Base-by-base conservation (phyloP, 2,329 filamentous ascomycete species). In the Periconia sp. region DNA sequence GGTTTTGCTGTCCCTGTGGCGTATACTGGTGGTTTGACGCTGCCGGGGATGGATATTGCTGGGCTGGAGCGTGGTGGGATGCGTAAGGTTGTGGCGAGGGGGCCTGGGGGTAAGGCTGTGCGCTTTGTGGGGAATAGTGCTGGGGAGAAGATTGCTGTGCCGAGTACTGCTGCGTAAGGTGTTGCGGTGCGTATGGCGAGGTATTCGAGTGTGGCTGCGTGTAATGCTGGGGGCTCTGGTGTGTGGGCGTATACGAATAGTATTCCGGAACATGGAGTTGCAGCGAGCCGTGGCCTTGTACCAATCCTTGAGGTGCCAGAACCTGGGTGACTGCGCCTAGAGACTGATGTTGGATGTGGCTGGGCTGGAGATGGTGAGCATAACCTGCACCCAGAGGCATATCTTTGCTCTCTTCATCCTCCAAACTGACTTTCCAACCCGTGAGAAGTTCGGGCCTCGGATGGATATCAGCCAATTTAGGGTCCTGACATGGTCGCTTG, bases 391-490 rank as follows among this genome's bases (percentile, higher is more conserved):
- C 53, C 7, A 71, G 55, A 9, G 68, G 65, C 57, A 69, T 58
- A 20, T 73, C 70, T 42, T 70, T 71, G 58, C 60, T 70, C 48
- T 73, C 70, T 52, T 73, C 70, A 31, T 73, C 70, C 44, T 73
- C 70, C 2, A 73, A 61, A 37, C 69, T 71, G 47, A 73, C 70
- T 55, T 73, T 73, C 70, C 70, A 73, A 7, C 68, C 68, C 46
- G 59, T 66, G 19, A 73, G 63, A 19, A 73, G 60, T 41, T 72
- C 70, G 17, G 65, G 58, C 41, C 70, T 53, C 6, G 70, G 69
- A 20, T 71, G 68, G 17, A 73, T 61, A 40, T 69, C 65, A 48
- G 63, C 63, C n/a, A 72, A 56, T 49, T 69, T 68, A 20, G 63
- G 57, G 47, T 74, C 71, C 49, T 72, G 61, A 45, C 57, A 66